Base-by-base conservation (phyloP, 352 stramenopile species). In the Phytopythium delawarense region DNA sequence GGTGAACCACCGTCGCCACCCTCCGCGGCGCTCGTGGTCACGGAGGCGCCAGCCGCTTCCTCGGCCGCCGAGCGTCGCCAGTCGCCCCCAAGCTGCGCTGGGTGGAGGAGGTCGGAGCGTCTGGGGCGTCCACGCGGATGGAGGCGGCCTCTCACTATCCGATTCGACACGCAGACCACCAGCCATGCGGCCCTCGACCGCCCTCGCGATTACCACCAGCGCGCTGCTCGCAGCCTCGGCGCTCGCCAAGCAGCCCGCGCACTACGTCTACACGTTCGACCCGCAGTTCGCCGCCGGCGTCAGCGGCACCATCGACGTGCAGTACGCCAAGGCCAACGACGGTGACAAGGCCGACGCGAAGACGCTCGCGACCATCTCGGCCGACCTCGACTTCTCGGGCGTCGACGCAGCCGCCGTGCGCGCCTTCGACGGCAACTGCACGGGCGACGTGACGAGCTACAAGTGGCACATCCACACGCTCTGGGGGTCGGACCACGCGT, bases 381-480 rank as follows among this genome's bases (percentile, higher is more conserved):
- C 67, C 7, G 54, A 67, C 9, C 66, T 87, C 44, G 73, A 84
- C 55, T 87, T 87, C 54, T 73, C 63, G 5, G 50, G 54, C 9
- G 59, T 83, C 16, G 39, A 74, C 50, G 63, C 71, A 45, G 32
- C 23, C 1, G 51, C 68, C 1, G 61, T 83, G 40, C 49, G 46
- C 21, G 58, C 69, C 2, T 65, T 72, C 23, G 77, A 84, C 42
- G 63, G 46, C 40, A 74, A 78, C 49, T 86, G 75, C 68, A 76
- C 69, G 3, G 56, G 48, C n/a, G 51, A 64, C 34, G 70, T 84
- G 4, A 79, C 63, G 52, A 60, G 55, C 39, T 87, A 68, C 59
- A 83, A 85, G 64, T 87, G 76, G 74, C 78, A 87, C 65, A 78
- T 87, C 46, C 75, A 85, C 63, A 75, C 70, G 39, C 75, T 73